Percentiles rank a stretch among this genome's conserved stretches.
phyloP scores from a whole-genome alignment of 2,329 filamentous ascomycete genomes.

The Fusarium nelsonii region DNA sequence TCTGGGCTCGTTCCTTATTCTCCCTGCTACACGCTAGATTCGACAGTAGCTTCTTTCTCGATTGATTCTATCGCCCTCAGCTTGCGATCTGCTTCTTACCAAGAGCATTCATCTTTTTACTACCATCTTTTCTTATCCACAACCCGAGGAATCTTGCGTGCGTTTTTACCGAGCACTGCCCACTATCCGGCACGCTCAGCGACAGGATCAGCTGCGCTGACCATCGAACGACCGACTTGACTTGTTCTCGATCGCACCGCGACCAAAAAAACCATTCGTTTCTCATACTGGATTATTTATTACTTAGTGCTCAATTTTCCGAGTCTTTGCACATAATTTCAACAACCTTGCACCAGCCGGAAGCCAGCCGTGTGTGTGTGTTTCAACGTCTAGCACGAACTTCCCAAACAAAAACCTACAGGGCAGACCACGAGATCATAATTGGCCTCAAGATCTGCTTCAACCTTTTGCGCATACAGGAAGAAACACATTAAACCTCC shows the following conservation, averaged over 20 bases:
- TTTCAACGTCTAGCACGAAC: constrained; percentile 19
- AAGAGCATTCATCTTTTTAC: constrained; percentile 12
- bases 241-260: constrained; percentile 38
- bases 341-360: constrained; percentile 39
- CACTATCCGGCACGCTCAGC: constrained; percentile 35
- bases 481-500: constrained; percentile 9
- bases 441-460: constrained; percentile 2
- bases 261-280: constrained; percentile 44
- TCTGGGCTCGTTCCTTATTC: constrained; percentile 45
- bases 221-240: constrained; percentile 44
- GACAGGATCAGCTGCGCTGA: constrained; percentile 51
- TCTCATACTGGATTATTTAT: constrained; percentile 22
- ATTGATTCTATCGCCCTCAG: constrained; percentile 34
- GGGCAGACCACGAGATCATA: constrained; percentile 15
- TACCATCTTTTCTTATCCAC: constrained; percentile 22
- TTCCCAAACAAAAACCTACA: constrained; percentile 10
- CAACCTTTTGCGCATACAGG: constrained; percentile 8
- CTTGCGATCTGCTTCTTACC: constrained; percentile 17
- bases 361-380: constrained; percentile 34
- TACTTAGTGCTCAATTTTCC: constrained; percentile 24
- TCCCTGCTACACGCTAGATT: constrained; percentile 45
- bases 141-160: constrained; percentile 18
- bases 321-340: constrained; percentile 41
- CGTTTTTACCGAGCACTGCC: constrained; percentile 34
- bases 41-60: constrained; percentile 42